phyloP scores from a whole-genome alignment of 2,329 filamentous ascomycete genomes.

The Fusarium metavorans region DNA sequence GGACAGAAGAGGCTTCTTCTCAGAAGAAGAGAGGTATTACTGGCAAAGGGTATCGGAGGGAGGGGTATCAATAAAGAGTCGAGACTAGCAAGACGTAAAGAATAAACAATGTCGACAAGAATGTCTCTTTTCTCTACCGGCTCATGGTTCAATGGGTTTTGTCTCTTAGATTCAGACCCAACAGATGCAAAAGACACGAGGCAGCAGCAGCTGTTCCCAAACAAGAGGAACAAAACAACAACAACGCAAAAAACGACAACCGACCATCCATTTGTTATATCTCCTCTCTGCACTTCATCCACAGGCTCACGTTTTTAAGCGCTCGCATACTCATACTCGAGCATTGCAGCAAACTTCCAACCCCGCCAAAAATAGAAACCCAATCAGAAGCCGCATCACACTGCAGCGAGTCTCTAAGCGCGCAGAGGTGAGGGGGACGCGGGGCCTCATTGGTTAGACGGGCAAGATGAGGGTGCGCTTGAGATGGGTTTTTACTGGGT shows the following conservation, averaged over 20 bases:
- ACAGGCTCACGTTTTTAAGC: conserved; percentile 22
- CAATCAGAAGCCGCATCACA: conserved; percentile 49
- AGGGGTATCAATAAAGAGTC: conserved; percentile 30
- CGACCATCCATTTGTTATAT: conserved; percentile 31
- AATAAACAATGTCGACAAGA: neutral
- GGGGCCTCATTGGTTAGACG: conserved; percentile 9
- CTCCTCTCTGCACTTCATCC: neutral
- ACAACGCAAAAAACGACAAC: neutral
- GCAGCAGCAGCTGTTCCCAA: conserved; percentile 7
- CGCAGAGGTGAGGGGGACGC: conserved; percentile 32
- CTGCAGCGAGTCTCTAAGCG: conserved; percentile 42
- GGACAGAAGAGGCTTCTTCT: conserved; percentile 42
- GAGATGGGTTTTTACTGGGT: neutral
- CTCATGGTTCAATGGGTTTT: conserved; percentile 39
- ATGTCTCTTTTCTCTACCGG: conserved; percentile 36
- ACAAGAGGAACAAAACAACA: neutral
- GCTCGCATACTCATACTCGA: conserved; percentile 22
- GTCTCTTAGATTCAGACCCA: neutral
- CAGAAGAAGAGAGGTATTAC: conserved; percentile 38
- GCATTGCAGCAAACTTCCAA: neutral
- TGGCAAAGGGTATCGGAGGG: conserved; percentile 20
- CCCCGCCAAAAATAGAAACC: conserved; percentile 40
- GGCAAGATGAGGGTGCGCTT: conserved; percentile 22
- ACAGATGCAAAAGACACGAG: neutral
- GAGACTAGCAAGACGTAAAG: conserved; percentile 20